A percentile compares a stretch with the other conserved stretches of the same genome.
phyloP scores from a whole-genome alignment of 169 alveolate species.

The Eimeria necatrix region DNA sequence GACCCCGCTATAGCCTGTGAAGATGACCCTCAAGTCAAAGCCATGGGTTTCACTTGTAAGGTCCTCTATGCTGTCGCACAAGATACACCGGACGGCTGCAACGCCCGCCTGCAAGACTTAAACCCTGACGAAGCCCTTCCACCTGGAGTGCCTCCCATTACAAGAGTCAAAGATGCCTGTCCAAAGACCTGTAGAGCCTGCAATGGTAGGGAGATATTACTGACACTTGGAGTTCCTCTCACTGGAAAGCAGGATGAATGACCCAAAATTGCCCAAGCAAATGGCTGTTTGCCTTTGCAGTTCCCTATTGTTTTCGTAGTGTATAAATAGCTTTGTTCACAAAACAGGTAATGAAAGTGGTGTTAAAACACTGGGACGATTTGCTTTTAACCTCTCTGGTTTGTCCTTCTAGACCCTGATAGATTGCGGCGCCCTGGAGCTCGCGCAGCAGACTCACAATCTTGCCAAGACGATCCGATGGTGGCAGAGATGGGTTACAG shows the following conservation, averaged over 20 bases:
- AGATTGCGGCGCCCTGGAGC: slow-evolving; percentile 72
- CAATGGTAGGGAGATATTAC: slow-evolving; percentile 32
- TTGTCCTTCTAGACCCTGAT: slow-evolving; percentile 54
- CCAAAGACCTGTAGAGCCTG: slow-evolving; percentile 85
- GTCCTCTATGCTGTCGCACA: slow-evolving; percentile 72
- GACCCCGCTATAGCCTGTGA: slow-evolving; percentile 81
- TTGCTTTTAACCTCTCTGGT: background rate
- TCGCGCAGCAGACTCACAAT: slow-evolving; percentile 43
- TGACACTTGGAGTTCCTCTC: too few species aligned
- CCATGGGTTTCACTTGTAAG: slow-evolving; percentile 84
- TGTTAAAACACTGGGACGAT: too few species aligned
- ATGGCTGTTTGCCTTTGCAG: too few species aligned
- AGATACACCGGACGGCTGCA: slow-evolving; percentile 83
- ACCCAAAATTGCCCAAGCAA: too few species aligned
- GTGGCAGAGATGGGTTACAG: slow-evolving; percentile 86
- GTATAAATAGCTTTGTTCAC: too few species aligned
- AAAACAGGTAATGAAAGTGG: too few species aligned
- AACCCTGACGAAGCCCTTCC: slow-evolving; percentile 82
- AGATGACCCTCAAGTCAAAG: slow-evolving; percentile 85
- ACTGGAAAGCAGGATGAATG: too few species aligned
- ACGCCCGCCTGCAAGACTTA: slow-evolving; percentile 75
- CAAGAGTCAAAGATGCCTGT: slow-evolving; percentile 84
- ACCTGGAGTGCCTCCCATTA: slow-evolving; percentile 80
- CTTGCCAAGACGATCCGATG: slow-evolving; percentile 85
- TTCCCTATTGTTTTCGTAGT: too few species aligned